These are phyloP conservation scores for Thinopyrum elongatum DNA, from an alignment of 176 grass and related monocot genomes.

Conservation along the genomic window DNA sequence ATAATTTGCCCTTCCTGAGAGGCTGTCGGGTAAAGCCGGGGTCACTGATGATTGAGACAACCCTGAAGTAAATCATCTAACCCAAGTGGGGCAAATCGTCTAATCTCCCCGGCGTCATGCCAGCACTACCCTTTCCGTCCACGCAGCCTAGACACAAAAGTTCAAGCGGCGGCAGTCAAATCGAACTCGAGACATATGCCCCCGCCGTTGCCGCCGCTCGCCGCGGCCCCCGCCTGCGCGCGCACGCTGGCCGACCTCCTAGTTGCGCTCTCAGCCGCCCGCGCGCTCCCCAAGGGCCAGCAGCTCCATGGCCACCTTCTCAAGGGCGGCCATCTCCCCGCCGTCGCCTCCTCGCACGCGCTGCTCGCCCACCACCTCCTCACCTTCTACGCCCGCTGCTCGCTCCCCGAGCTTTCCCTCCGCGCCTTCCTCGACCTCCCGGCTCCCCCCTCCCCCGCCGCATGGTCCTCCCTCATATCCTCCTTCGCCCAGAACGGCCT, in stretches of 20 bases:
- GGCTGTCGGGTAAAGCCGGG: too few species aligned
- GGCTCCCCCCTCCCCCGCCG: constrained; percentile 41
- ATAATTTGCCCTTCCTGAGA: too few species aligned
- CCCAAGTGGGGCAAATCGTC: too few species aligned
- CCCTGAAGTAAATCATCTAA: too few species aligned
- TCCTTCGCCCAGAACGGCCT: constrained; percentile 68
- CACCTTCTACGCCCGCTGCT: constrained; percentile 80
- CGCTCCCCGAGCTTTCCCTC: constrained; percentile 61
- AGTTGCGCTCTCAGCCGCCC: constrained; percentile 56
- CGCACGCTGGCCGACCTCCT: constrained; percentile 48
- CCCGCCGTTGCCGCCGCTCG: neutral
- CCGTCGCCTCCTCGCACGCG: constrained; percentile 45
- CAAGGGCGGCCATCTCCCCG: constrained; percentile 66
- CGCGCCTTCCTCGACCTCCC: constrained; percentile 71
- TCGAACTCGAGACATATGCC: neutral
- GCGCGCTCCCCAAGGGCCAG: constrained; percentile 69
- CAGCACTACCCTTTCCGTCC: too few species aligned
- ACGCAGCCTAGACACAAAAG: neutral
- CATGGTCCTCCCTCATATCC: constrained; percentile 80
- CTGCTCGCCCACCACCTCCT: constrained; percentile 79
- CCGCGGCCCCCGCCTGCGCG: constrained; percentile 23
- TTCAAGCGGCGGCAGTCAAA: neutral
- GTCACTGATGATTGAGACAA: too few species aligned
- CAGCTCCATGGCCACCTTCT: constrained; percentile 76
- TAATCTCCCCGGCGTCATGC: too few species aligned